Base-by-base conservation (phyloP, 2,329 filamentous ascomycete genomes). In the Fusarium cicatricum region DNA sequence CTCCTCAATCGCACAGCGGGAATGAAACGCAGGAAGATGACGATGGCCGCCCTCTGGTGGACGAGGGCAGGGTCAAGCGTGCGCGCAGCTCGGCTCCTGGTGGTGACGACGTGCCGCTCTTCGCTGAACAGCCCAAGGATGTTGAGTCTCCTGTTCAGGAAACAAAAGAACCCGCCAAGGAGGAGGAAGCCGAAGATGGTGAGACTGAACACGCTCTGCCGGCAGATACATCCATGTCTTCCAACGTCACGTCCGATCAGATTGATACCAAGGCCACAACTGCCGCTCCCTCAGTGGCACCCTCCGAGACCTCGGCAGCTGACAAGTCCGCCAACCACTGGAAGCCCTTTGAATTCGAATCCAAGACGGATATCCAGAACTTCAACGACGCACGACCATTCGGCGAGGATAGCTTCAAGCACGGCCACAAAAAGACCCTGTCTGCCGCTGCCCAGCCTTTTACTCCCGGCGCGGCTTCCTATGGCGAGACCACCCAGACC, bases 401-500 rank as follows among this genome's bases (percentile, higher is more conserved):
- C 55, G 78, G 77, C 11, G 78, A 81, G 2, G 76, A 78, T 14
- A 65, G 54, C 12, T 75, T 80, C 64, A 69, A 75, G 60, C 78
- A 78, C 49, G 71, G 77, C 69, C 71, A 71, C 41, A 79, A 79
- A 62, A 82, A 82, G 63, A 86, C 86, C 5, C 49, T 70, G 11
- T 93, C 90, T 31, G 88, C 90, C 4, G 82, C 85, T 14, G 90
- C 90, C 1, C 85, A 85, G 66, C 82, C 89, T 0, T 96, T 95
- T 70, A 82, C 79, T 5, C 82, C 83, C 12, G 75, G 78, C 15
- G 74, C 69, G 28, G 59, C 70, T 63, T 54, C 73, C 55, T 65
- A 68, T 32, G 52, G 70, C 23, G 66, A 68, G 2, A 60, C 33
- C 2, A 69, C 67, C 23, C 46, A 63, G 11, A 60, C 53, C 10